phyloP scores from a whole-genome alignment of 768 basidiomycete genomes.

The Grammothele lineata region DNA sequence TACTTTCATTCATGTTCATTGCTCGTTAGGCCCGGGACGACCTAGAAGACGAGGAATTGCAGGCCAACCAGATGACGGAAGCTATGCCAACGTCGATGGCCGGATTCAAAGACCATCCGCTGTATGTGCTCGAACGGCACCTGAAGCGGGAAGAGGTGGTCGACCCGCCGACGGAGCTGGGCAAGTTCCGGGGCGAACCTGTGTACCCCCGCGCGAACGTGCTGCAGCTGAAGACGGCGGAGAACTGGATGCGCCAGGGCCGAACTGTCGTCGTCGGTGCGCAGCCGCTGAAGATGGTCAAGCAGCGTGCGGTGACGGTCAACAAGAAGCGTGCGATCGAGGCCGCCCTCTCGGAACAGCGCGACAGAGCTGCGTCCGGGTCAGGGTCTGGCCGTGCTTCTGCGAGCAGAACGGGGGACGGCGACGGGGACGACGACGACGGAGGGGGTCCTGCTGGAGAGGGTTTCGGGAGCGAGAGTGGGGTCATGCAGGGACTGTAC shows the following conservation, averaged over 20 bases:
- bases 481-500: conserved; percentile 85
- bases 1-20: neutral
- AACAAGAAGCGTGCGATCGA: conserved; percentile 72
- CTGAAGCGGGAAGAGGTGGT: conserved; percentile 86
- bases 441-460: conserved; percentile 2
- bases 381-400: neutral
- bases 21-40: conserved; percentile 58
- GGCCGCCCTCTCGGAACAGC: conserved; percentile 41
- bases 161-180: conserved; percentile 75
- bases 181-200: conserved; percentile 88
- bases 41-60: conserved; percentile 86
- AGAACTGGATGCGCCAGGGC: conserved; percentile 93
- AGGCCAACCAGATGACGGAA: conserved; percentile 71
- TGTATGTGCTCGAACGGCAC: conserved; percentile 46
- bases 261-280: conserved; percentile 64
- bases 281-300: conserved; percentile 89
- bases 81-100: conserved; percentile 89
- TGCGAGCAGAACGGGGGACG: neutral
- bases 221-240: conserved; percentile 81
- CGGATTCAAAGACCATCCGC: conserved; percentile 94
- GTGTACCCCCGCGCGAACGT: conserved; percentile 87
- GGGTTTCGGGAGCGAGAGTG: conserved; percentile 36
- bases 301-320: conserved; percentile 79
- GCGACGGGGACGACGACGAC: conserved; percentile 1
- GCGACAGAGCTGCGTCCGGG: conserved; percentile 17